Base-by-base conservation (phyloP, 2,329 filamentous ascomycete genomes). In the Stromatinia cepivora region DNA sequence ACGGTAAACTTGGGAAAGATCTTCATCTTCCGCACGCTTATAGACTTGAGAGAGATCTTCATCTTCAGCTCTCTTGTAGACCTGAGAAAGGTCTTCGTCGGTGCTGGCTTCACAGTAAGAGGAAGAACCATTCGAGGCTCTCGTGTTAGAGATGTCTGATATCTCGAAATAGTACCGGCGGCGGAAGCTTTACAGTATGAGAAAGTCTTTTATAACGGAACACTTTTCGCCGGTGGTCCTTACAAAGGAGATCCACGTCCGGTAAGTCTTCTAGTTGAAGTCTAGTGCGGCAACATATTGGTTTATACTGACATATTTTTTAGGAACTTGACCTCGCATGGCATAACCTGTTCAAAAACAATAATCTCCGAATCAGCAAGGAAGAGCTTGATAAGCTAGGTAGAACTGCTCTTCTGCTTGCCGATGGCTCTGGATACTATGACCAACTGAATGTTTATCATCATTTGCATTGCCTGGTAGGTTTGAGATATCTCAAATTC, bases 391-490 rank as follows among this genome's bases (percentile, higher is more conserved):
- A 48, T 0, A 66, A 46, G 0, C 13, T 66, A 17, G 22, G 22
- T 36, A 48, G 25, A 11, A 45, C 52, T 17, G n/a, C 50, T n/a
- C 34, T 66, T 10, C 34, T 39, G 9, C 64, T 66, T 6, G 17
- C 50, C 4, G 64, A 66, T 46, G 50, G 53, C 2, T 66, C 64
- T 34, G 64, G 64, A n/a, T 66, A 66, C 34, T 66, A n/a, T n/a
- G 53, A 42, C 6, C 28, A 58, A 50, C 9, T 59, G 9, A 52
- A 36, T 59, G 54, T 59, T 20, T 67, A 67, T 59, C 64, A 66
- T 58, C 64, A 66, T 36, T 57, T 66, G 45, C 64, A 66, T 50
- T 66, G 64, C 10, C 34, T 66, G n/a, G 64, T 66, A 42, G 31
- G 50, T 4, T 4, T 8, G 5, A 22, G 42, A 17, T 3, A n/a